A percentile compares a stretch with the other conserved stretches of the same genome.
These are phyloP conservation scores for Auricularia cornea DNA, from an alignment of 768 basidiomycete species.

Conservation along the genomic window DNA sequence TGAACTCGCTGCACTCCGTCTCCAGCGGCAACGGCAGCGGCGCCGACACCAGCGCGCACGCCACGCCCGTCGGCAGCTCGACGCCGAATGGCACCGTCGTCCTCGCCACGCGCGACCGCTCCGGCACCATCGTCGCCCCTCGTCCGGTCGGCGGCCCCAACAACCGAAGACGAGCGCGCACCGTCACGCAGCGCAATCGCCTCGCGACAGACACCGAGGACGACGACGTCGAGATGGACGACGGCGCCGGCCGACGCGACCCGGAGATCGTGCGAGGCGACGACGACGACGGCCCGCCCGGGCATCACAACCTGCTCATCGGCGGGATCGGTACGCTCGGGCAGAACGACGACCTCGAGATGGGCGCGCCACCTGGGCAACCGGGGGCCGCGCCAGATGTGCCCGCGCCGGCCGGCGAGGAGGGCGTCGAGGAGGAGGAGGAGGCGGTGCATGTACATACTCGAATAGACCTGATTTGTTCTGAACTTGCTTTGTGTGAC, in stretches of 20 bases:
- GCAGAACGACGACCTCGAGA: slow-evolving; percentile 75
- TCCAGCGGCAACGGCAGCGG: slow-evolving; percentile 1
- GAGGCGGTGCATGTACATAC: no score
- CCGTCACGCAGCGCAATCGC: slow-evolving; percentile 15
- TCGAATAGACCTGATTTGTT: no score
- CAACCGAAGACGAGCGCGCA: slow-evolving; percentile 11
- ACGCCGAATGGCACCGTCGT: slow-evolving; percentile 56
- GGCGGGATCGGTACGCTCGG: slow-evolving; percentile 71
- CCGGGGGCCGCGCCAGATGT: slow-evolving; percentile 49
- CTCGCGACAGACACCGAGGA: slow-evolving; percentile 75
- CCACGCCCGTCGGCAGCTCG: slow-evolving; percentile 49
- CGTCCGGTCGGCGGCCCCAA: slow-evolving; percentile 39
- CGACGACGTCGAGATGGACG: slow-evolving; percentile 33
- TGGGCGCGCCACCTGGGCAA: slow-evolving; percentile 88
- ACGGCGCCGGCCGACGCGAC: not conserved
- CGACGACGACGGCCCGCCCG: slow-evolving; percentile 12
- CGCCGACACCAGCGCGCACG: slow-evolving; percentile 45
- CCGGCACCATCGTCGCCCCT: slow-evolving; percentile 66
- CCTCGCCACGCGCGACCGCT: slow-evolving; percentile 53
- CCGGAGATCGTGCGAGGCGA: not conserved
- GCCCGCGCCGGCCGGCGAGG: not conserved
- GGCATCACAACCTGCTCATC: slow-evolving; percentile 25
- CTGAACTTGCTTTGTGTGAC: no score
- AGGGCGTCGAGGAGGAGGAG: slow-evolving; percentile 23
- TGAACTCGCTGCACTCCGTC: not conserved